Conservation (phyloP, 129 eudicot genomes). For the Helianthus tuberosus region DNA sequence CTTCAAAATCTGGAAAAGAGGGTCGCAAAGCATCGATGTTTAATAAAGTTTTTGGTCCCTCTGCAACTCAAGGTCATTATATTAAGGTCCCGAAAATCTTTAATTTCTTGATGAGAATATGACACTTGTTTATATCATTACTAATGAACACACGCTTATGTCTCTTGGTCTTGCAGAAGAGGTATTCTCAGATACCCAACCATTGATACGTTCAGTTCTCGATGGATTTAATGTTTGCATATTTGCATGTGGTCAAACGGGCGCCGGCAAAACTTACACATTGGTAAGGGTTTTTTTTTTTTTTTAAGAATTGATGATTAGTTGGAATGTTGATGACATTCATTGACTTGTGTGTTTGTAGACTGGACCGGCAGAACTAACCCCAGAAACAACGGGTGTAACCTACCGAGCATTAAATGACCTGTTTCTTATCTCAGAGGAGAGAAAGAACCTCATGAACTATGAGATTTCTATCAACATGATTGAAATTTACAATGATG, state of each 20-base stretch:
- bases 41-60: slow-evolving; percentile 80
- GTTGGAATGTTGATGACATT: neutral
- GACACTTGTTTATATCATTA: neutral
- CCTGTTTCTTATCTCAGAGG: slow-evolving; percentile 64
- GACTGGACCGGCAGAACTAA: slow-evolving; percentile 68
- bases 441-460: slow-evolving; percentile 57
- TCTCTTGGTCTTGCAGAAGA: slow-evolving; percentile 51
- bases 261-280: slow-evolving; percentile 85
- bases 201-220: slow-evolving; percentile 80
- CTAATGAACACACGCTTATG: slow-evolving; percentile 12
- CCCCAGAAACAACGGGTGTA: slow-evolving; percentile 69
- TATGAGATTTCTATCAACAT: slow-evolving; percentile 73
- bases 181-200: slow-evolving; percentile 82
- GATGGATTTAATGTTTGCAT: slow-evolving; percentile 88
- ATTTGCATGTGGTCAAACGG: slow-evolving; percentile 94
- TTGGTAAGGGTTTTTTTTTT: slow-evolving; percentile 47
- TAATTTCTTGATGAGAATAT: slow-evolving; percentile 12
- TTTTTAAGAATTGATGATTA: neutral
- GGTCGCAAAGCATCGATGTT: slow-evolving; percentile 76
- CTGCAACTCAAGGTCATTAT: slow-evolving; percentile 81
- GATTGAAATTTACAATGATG: slow-evolving; percentile 87
- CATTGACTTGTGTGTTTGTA: slow-evolving; percentile 37
- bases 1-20: slow-evolving; percentile 68
- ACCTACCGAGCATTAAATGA: slow-evolving; percentile 74
- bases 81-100: slow-evolving; percentile 44